Base-by-base conservation (phyloP, 192 early-diverging fungal genomes). In the Podila clonocystis region DNA sequence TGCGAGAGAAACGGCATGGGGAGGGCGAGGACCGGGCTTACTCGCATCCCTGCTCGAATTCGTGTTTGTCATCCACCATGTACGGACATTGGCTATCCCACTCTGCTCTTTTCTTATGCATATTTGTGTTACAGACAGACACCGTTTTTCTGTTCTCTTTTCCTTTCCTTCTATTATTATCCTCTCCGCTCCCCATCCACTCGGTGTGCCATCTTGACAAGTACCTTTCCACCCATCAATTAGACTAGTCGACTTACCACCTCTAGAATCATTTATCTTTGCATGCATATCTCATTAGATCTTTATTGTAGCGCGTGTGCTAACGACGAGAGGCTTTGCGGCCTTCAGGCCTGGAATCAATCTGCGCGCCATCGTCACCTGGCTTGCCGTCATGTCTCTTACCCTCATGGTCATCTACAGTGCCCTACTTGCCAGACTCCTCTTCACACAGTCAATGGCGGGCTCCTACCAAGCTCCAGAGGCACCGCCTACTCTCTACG, bases 271-370 rank as follows among this genome's bases (percentile, higher is more conserved):
- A 24, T 24, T 17, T 72, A 0, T 26, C 30, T 50, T 5, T 8
- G 13, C 34, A 12, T 9, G 2, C 20, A 17, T 13, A 4, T 12
- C 22, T 9, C 52, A 50, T n/a, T 69, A 80, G 77, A 59, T 80
- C 66, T 80, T 80, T 28, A 69, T 80, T 38, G 61, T 72, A 5
- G 62, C 71, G 36, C 70, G 77, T 22, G 77, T 73, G 45, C 70
- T 73, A 19, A 80, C 70, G 4, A 80, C 77, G n/a, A 66, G 77
- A 30, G 77, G 77, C 22, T 80, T 80, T 55, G 77, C 77, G 1
- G 65, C 77, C 2, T 48, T 80, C 5, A 80, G 63, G 55, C 77
- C 77, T 50, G 77, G 77, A 29, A 73, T 80, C 62, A 80, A 80
- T 48, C 68, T 70, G 9, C 49, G 77, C 57, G 64, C 77, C 4